phyloP scores from a whole-genome alignment of 2,329 filamentous ascomycete species.

The Aschersonia sp. region DNA sequence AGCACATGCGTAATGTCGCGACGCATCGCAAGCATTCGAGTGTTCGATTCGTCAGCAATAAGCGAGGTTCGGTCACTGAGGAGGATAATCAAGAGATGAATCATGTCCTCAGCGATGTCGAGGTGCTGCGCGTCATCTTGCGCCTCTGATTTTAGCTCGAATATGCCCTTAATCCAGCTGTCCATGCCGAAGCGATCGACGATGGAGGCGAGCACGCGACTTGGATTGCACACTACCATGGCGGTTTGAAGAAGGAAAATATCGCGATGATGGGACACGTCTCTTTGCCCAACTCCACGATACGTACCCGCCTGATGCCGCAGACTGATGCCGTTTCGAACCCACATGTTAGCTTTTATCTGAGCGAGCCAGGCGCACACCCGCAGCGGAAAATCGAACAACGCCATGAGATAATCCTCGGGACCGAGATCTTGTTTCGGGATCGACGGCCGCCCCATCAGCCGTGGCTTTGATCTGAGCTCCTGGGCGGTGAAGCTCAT shows the following conservation, averaged over 20 bases:
- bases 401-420: conserved; percentile 71
- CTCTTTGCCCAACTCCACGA: conserved; percentile 72
- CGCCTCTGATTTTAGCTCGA: conserved; percentile 53
- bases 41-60: conserved; percentile 49
- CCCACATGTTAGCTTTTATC: conserved; percentile 98
- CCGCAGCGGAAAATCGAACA: conserved; percentile 85
- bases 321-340: conserved; percentile 89
- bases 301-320: conserved; percentile 93
- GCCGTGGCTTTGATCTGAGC: conserved; percentile 47
- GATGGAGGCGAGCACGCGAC: conserved; percentile 72
- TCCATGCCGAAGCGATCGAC: conserved; percentile 84
- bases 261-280: conserved; percentile 88
- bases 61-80: conserved; percentile 79
- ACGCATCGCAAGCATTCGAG: conserved; percentile 58
- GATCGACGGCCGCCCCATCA: conserved; percentile 45
- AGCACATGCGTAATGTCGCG: conserved; percentile 86
- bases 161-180: conserved; percentile 74
- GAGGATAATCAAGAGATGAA: conserved; percentile 81
- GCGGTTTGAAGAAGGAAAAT: conserved; percentile 89
- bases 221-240: conserved; percentile 71
- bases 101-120: conserved; percentile 89
- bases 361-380: conserved; percentile 95
- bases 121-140: conserved; percentile 81
- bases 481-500: conserved; percentile 60
- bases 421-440: conserved; percentile 42